Evolutionary conservation across 1,139 yeast species (phyloP).

Genomic region (Meyerozyma elateridarum): DNA sequence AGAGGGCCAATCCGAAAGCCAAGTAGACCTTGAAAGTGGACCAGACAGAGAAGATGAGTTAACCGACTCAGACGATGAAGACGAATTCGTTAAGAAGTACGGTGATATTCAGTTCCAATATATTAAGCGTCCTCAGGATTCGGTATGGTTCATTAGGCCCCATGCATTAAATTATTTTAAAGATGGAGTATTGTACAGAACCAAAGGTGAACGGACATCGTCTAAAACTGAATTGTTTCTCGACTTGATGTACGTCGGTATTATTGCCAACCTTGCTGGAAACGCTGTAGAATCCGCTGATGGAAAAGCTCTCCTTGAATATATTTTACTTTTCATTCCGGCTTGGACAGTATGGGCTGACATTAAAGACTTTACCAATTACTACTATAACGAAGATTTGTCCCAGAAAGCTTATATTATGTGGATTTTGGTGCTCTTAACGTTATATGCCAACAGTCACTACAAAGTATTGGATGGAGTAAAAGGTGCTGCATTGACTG

Average conservation of each 20-base stretch:
- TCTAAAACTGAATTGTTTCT: constrained; percentile 54
- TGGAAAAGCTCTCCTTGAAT: constrained; percentile 45
- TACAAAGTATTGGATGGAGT: constrained; percentile 28
- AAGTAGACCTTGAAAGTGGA: neutral
- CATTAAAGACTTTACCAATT: constrained; percentile 60
- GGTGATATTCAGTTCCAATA: constrained; percentile 49
- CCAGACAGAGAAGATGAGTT: constrained; percentile 7
- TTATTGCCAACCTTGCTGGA: constrained; percentile 57
- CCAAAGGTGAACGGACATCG: constrained; percentile 51
- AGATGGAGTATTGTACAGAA: constrained; percentile 52
- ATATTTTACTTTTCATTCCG: constrained; percentile 50
- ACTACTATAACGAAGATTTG: constrained; percentile 59
- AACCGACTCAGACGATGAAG: constrained; percentile 37
- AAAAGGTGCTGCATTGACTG: constrained; percentile 37
- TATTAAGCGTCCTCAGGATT: constrained; percentile 39
- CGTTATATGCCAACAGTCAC: constrained; percentile 51
- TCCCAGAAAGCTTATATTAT: constrained; percentile 49
- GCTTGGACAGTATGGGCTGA: constrained; percentile 65
- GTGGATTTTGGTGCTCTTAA: constrained; percentile 50
- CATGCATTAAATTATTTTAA: constrained; percentile 60
- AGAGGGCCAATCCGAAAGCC: too few relatives aligned
- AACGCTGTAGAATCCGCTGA: constrained; percentile 48
- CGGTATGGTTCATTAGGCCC: constrained; percentile 49
- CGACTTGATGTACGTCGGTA: constrained; percentile 62
- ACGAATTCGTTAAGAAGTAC: constrained; percentile 44